Percentiles rank a stretch among this genome's conserved stretches.
Evolutionary conservation across 2,329 filamentous ascomycete species (phyloP).

Genomic region (Chaetomium olivaceum): DNA sequence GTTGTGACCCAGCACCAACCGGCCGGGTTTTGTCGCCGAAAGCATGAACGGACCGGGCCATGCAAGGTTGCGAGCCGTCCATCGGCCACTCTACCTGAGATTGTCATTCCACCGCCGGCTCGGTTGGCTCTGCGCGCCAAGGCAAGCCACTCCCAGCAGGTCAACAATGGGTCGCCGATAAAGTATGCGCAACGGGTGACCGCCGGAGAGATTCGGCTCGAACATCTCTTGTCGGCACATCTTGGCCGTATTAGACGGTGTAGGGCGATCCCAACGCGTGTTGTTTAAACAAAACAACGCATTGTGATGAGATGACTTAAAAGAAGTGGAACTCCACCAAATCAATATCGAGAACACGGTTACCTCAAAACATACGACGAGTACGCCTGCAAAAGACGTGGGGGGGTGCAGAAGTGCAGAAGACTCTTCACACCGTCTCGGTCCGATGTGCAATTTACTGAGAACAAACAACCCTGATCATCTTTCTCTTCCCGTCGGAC

Average conservation of each 20-base stretch:
- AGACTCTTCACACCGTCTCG: background rate
- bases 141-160: background rate
- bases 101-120: background rate
- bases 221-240: background rate
- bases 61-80: background rate
- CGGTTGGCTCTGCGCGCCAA: background rate
- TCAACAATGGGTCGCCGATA: background rate
- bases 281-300: background rate
- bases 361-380: background rate
- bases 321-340: background rate
- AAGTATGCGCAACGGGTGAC: background rate
- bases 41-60: background rate
- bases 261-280: background rate
- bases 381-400: background rate
- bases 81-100: background rate
- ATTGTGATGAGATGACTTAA: background rate
- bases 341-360: background rate
- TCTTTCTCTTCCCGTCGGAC: background rate
- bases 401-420: background rate
- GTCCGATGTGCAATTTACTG: background rate
- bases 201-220: background rate
- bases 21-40: background rate
- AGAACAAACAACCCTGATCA: background rate
- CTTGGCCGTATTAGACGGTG: background rate
- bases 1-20: background rate